phyloP scores from a whole-genome alignment of 495 filamentous ascomycete species.

The Aeminium ludgeri region DNA sequence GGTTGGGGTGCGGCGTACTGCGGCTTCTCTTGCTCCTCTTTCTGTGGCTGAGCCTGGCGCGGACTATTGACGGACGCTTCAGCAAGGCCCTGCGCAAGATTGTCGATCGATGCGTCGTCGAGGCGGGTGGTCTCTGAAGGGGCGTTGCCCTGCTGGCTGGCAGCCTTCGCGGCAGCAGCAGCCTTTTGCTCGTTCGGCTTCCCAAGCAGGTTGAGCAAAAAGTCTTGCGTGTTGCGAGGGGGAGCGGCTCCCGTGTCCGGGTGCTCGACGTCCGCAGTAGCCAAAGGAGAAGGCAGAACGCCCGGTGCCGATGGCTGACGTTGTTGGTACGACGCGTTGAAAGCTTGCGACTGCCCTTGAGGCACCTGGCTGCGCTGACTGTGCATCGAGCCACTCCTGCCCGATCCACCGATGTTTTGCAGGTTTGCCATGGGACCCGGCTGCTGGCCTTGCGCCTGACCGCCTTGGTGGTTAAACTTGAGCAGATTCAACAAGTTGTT shows the following conservation, averaged over 20 bases:
- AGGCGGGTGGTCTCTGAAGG: neutral
- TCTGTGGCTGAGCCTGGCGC: neutral
- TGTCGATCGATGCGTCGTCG: constrained; percentile 1
- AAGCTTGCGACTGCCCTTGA: constrained; percentile 39
- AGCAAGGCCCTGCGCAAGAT: constrained; percentile 6
- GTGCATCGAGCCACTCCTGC: neutral
- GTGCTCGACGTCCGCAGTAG: constrained; percentile 15
- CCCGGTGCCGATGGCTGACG: constrained; percentile 18
- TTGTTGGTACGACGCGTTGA: constrained; percentile 42
- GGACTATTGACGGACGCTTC: neutral
- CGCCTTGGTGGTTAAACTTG: constrained; percentile 43
- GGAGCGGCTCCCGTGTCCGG: constrained; percentile 11
- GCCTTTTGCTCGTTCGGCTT: constrained; percentile 22
- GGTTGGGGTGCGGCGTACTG: constrained; percentile 28
- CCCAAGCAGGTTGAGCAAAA: constrained; percentile 48
- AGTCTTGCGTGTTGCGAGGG: constrained; percentile 43
- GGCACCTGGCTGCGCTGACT: neutral
- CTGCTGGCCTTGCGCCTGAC: neutral
- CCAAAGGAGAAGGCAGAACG: constrained; percentile 20
- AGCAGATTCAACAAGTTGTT: constrained; percentile 70
- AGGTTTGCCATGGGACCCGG: constrained; percentile 17
- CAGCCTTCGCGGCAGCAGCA: neutral
- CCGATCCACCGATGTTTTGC: constrained; percentile 15
- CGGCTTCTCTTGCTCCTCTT: constrained; percentile 14
- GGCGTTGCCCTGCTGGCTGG: constrained; percentile 1